phyloP scores from a whole-genome alignment of 2,329 filamentous ascomycete species.

The Colletotrichum ledebouriae region DNA sequence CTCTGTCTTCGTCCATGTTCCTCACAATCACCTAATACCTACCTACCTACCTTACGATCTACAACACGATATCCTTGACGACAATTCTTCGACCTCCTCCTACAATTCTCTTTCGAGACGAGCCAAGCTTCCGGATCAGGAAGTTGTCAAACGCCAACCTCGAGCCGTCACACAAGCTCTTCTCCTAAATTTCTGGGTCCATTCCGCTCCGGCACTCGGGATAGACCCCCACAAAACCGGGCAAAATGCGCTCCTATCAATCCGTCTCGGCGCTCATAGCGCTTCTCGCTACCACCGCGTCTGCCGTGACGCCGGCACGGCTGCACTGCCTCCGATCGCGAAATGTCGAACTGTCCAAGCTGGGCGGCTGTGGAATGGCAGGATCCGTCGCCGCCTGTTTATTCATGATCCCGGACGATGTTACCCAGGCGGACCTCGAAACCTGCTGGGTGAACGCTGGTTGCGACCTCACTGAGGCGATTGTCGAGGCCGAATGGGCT shows the following conservation, averaged over 20 bases:
- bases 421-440: constrained; percentile 53
- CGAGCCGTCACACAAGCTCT: neutral
- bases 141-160: constrained; percentile 18
- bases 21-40: neutral
- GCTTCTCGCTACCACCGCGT: constrained; percentile 48
- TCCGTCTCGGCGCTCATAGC: constrained; percentile 35
- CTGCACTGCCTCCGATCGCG: constrained; percentile 57
- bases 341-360: constrained; percentile 54
- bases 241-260: constrained; percentile 34
- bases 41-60: neutral
- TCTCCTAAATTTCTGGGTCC: constrained; percentile 13
- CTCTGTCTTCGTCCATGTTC: neutral
- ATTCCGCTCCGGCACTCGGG: constrained; percentile 28
- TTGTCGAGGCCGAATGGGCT: constrained; percentile 48
- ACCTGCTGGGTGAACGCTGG: constrained; percentile 53
- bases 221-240: constrained; percentile 34
- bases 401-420: constrained; percentile 47
- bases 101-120: neutral
- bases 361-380: constrained; percentile 60
- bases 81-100: neutral
- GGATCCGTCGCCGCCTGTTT: constrained; percentile 60
- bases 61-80: neutral
- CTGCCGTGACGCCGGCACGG: constrained; percentile 48
- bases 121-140: constrained; percentile 24
- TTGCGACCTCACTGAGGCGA: constrained; percentile 51